Conservation (phyloP, 2,329 filamentous ascomycete genomes). For the Sporothrix inflata region DNA sequence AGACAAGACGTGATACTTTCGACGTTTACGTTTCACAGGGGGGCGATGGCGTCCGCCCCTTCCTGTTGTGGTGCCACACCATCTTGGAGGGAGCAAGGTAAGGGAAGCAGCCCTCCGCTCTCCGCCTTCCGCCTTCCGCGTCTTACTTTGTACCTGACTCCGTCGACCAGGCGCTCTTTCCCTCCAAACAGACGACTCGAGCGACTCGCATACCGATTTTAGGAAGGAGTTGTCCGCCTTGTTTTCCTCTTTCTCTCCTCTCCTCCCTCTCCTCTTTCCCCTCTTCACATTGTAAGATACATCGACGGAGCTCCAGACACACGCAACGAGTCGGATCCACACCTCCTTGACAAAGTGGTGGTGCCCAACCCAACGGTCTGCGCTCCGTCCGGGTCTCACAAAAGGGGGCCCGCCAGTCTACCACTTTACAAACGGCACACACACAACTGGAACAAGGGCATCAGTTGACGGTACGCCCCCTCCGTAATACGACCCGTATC, state of each 20-base stretch:
- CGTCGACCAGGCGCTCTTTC: background rate
- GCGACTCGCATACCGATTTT: slow-evolving; percentile 13
- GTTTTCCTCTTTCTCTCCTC: background rate
- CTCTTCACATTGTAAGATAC: background rate
- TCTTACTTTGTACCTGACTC: slow-evolving; percentile 11
- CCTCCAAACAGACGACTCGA: background rate
- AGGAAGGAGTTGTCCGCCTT: background rate
- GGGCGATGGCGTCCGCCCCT: background rate
- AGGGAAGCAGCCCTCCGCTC: background rate
- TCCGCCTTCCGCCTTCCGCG: slow-evolving; percentile 1
- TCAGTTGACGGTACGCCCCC: background rate
- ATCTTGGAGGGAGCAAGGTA: background rate
- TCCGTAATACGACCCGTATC: slow-evolving; percentile 4
- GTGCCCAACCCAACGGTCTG: slow-evolving; percentile 29
- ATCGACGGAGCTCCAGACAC: slow-evolving; percentile 10
- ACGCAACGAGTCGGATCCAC: slow-evolving; percentile 2
- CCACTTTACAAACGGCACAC: background rate
- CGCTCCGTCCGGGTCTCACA: slow-evolving; percentile 24
- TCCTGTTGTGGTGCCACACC: slow-evolving; percentile 16
- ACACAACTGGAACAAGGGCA: background rate
- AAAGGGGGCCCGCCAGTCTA: background rate
- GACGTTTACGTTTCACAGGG: background rate
- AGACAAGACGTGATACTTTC: slow-evolving; percentile 7
- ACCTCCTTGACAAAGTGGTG: slow-evolving; percentile 21
- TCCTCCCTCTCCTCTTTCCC: background rate